Percentiles rank a stretch among this genome's conserved stretches.
phyloP scores from a whole-genome alignment of 1,139 yeast genomes.

The Debaryomycetaceae sp. region DNA sequence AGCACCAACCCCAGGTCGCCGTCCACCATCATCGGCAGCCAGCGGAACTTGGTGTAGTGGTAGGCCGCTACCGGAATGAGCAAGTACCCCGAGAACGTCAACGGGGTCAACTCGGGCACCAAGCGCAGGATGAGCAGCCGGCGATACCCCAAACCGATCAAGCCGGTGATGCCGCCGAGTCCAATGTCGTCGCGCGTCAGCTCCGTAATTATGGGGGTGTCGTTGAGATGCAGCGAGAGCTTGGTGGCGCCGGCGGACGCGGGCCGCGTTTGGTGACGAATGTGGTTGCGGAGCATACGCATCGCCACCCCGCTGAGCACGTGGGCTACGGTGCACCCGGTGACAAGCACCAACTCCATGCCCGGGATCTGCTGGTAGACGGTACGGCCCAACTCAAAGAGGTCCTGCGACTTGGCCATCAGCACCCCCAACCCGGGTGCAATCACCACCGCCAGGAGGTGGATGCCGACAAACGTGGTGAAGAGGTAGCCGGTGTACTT shows the following conservation, averaged over 20 bases:
- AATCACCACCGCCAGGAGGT: conserved; percentile 50
- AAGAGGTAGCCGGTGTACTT: conserved; percentile 63
- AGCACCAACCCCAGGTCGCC: conserved; percentile 63
- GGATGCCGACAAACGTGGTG: conserved; percentile 54
- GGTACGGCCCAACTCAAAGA: conserved; percentile 58
- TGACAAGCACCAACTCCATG: conserved; percentile 45
- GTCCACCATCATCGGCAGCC: conserved; percentile 48
- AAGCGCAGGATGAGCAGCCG: conserved; percentile 38
- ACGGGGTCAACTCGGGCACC: conserved; percentile 38
- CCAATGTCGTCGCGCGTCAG: conserved; percentile 45
- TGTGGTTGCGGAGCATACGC: conserved; percentile 34
- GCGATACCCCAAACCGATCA: conserved; percentile 52
- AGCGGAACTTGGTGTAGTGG: conserved; percentile 48
- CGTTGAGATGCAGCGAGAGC: conserved; percentile 18
- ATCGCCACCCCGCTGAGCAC: conserved; percentile 49
- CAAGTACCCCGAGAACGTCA: conserved; percentile 58
- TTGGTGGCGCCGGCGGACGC: conserved; percentile 9
- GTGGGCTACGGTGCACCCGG: conserved; percentile 48
- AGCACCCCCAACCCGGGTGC: conserved; percentile 49
- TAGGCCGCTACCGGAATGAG: conserved; percentile 40
- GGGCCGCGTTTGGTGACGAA: conserved; percentile 11
- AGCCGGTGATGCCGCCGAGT: conserved; percentile 52
- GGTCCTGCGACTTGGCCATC: conserved; percentile 42
- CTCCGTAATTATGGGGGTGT: conserved; percentile 6
- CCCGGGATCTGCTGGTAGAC: conserved; percentile 51